Base-by-base conservation (phyloP, 352 stramenopile genomes). In the Pythium phragmitis region DNA sequence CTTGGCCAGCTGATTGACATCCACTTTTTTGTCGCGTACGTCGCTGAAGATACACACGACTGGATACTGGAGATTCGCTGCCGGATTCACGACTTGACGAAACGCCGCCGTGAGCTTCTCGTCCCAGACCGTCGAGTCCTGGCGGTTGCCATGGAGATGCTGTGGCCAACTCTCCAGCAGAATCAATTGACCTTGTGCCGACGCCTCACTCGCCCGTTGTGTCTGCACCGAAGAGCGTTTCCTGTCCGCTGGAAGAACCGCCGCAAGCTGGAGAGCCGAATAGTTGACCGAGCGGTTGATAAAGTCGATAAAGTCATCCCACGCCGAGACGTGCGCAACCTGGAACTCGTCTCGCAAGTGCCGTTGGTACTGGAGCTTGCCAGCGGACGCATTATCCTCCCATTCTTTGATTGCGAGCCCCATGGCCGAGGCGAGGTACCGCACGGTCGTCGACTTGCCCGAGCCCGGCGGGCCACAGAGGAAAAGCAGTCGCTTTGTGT, bases 21-120 rank as follows among this genome's bases (percentile, higher is more conserved):
- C 85, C n/a, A 92, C 71, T 46, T 92, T 92, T 52, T 68, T 82
- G 19, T 91, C 87, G 63, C 78, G 77, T 11, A 88, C 80, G 50
- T 94, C 85, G 56, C 87, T 96, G 68, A 89, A 94, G 48, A 96
- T 82, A 37, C 84, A 92, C 14, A 96, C 62, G 11, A 92, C 77
- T 17, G 87, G 83, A 56, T 81, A 88, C 23, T 61, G 75, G 5
- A 68, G 70, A 12, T 67, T 69, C 9, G 64, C 61, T 5, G 54
- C 50, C 7, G 81, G 69, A 26, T 85, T 77, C 5, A 91, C 60
- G 13, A 92, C 66, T 28, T 72, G 67, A 30, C 75, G 74, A 60
- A 87, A 89, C 16, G 87, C 70, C 17, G 64, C 63, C 28, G 83
- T 73, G 19, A 92, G 68, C 19, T 83, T 84, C 23, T 89, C 78